phyloP scores from a whole-genome alignment of 1,284 basidiomycete species.

The Ceratobasidium sp. region DNA sequence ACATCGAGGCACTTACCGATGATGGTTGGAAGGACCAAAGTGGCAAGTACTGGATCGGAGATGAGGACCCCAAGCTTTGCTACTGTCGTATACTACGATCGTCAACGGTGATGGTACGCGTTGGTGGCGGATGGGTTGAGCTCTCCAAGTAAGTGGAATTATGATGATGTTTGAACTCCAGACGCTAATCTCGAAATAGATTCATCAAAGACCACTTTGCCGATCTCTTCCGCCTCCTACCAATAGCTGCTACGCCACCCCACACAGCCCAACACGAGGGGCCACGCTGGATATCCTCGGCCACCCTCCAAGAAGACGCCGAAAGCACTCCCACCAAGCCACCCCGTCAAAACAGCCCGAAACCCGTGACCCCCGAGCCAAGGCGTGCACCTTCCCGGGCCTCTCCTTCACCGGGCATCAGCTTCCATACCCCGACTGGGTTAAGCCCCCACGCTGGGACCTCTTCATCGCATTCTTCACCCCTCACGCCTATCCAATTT shows the following conservation, averaged over 20 bases:
- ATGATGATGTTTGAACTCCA: not conserved
- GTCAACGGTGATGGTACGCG: slow-evolving; percentile 94
- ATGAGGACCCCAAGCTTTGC: slow-evolving; percentile 86
- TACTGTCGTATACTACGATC: slow-evolving; percentile 94
- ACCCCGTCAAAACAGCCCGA: slow-evolving; percentile 55
- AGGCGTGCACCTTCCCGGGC: slow-evolving; percentile 55
- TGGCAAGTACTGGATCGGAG: slow-evolving; percentile 96
- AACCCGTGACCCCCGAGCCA: slow-evolving; percentile 60
- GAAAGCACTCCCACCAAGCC: slow-evolving; percentile 55
- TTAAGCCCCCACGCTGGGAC: slow-evolving; percentile 61
- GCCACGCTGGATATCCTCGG: slow-evolving; percentile 86
- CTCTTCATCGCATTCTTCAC: slow-evolving; percentile 64
- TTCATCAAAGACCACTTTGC: slow-evolving; percentile 89
- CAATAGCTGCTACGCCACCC: slow-evolving; percentile 67
- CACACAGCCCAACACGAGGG: slow-evolving; percentile 62
- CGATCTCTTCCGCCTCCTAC: slow-evolving; percentile 75
- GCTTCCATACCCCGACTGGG: slow-evolving; percentile 57
- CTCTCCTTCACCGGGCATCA: slow-evolving; percentile 61
- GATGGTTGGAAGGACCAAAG: slow-evolving; percentile 86
- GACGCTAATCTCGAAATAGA: slow-evolving; percentile 59
- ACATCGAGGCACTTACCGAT: slow-evolving; percentile 82
- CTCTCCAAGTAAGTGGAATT: slow-evolving; percentile 77
- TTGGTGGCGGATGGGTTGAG: slow-evolving; percentile 95
- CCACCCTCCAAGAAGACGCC: slow-evolving; percentile 69
- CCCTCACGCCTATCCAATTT: slow-evolving; percentile 69